Evolutionary conservation across 768 basidiomycete genomes (phyloP).

Genomic region (Termitomyces sp.): DNA sequence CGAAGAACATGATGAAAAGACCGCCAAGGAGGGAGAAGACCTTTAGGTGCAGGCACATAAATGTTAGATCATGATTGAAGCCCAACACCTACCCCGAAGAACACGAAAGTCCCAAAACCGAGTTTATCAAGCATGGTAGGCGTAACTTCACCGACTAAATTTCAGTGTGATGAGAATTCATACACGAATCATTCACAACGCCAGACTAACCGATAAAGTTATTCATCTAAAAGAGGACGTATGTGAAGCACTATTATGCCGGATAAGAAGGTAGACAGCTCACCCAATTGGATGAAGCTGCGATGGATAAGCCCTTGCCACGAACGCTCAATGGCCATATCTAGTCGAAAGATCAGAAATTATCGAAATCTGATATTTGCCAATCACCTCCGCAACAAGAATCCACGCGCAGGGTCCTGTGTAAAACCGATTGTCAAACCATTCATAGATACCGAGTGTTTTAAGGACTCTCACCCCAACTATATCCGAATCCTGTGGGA

Average conservation of each 20-base stretch:
- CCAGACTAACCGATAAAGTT: slow-evolving; percentile 62
- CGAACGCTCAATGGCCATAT: slow-evolving; percentile 72
- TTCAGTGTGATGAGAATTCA: background rate
- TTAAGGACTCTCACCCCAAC: slow-evolving; percentile 49
- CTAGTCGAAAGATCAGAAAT: slow-evolving; percentile 18
- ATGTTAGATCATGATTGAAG: background rate
- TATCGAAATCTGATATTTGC: background rate
- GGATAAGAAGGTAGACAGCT: slow-evolving; percentile 11
- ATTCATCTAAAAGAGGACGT: slow-evolving; percentile 51
- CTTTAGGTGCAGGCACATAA: slow-evolving; percentile 24
- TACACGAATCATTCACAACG: background rate
- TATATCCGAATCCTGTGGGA: slow-evolving; percentile 61
- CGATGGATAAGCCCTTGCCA: slow-evolving; percentile 74
- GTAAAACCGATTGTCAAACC: background rate
- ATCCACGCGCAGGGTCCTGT: slow-evolving; percentile 70
- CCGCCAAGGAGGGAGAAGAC: slow-evolving; percentile 67
- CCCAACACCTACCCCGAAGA: slow-evolving; percentile 56
- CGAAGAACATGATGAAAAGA: slow-evolving; percentile 62
- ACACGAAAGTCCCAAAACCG: slow-evolving; percentile 70
- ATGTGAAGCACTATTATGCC: background rate
- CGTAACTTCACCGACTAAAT: slow-evolving; percentile 43
- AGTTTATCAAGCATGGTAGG: slow-evolving; percentile 68
- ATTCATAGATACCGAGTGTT: background rate
- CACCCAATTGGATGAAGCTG: slow-evolving; percentile 75
- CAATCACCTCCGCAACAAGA: slow-evolving; percentile 56